A percentile compares a stretch with the other conserved stretches of the same genome.
Evolutionary conservation across 495 filamentous ascomycete genomes (phyloP).

Genomic region (Penicillium lividum): DNA sequence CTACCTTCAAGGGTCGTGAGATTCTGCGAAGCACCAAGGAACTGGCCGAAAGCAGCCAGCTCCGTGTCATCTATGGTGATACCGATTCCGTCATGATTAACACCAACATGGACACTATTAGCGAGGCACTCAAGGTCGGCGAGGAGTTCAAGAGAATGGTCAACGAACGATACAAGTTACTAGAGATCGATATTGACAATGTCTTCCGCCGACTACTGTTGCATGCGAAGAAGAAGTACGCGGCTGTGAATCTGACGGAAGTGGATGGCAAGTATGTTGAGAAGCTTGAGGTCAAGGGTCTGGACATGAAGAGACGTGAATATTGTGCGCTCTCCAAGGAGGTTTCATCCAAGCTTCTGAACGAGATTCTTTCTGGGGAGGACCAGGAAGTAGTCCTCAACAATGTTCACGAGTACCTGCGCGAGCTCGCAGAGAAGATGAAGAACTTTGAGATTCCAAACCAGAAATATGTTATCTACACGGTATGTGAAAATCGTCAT

Average conservation of each 20-base stretch:
- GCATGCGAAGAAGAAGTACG: slow-evolving; percentile 99
- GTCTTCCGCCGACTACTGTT: slow-evolving; percentile 90
- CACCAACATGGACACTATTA: slow-evolving; percentile 90
- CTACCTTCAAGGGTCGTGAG: slow-evolving; percentile 95
- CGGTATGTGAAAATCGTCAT: slow-evolving; percentile 45
- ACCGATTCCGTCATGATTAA: slow-evolving; percentile 99
- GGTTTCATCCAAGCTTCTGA: slow-evolving; percentile 76
- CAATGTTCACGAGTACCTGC: slow-evolving; percentile 89
- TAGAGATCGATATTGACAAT: slow-evolving; percentile 98
- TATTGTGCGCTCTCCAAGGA: slow-evolving; percentile 95
- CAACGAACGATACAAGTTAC: slow-evolving; percentile 83
- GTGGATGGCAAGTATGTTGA: slow-evolving; percentile 86
- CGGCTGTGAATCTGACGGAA: slow-evolving; percentile 91
- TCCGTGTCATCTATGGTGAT: slow-evolving; percentile 97
- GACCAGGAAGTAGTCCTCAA: slow-evolving; percentile 86
- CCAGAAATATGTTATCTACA: slow-evolving; percentile 94
- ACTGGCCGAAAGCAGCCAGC: slow-evolving; percentile 80
- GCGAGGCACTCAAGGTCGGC: slow-evolving; percentile 86
- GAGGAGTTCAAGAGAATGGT: slow-evolving; percentile 76
- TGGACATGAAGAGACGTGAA: slow-evolving; percentile 96
- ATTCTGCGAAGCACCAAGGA: slow-evolving; percentile 95
- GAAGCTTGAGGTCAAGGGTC: slow-evolving; percentile 95
- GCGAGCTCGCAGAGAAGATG: slow-evolving; percentile 80
- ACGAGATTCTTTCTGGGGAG: slow-evolving; percentile 91
- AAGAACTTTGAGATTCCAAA: slow-evolving; percentile 68